Evolutionary conservation across 164 flowering plant genomes (phyloP), one percentile per base, ranked within the genome.

Genomic region (Kalanchoe fedtschenkoi): DNA sequence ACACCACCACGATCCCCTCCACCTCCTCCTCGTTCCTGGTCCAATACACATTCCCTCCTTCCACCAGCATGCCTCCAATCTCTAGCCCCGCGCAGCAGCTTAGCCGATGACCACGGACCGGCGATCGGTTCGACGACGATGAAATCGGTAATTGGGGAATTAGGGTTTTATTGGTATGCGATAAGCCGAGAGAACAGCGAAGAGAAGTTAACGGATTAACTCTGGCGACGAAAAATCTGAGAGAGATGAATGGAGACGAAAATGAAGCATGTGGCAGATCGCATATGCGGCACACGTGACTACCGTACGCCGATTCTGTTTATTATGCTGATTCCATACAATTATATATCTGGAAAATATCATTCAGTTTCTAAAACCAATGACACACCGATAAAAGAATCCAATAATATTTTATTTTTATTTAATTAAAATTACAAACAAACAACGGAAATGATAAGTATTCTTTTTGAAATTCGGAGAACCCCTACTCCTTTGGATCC

Each of bases 1-100:
- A 80, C 11, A 80, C 32, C 58, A 77, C 81, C 7, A 73, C 83
- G 10, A 81, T 68, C 13, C 88, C 88, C 22, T 70, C 68, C 14
- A 54, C 67, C 22, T 54, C 67, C 16, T 63, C 39, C 17, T 21
- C 17, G 14, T 44, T 63, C 13, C 75, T 64, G 38, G n/a, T 76
- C 83, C 87, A 78, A 47, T 72, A 74, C 5, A 78, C 56, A 10
- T 32, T 51, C 32, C 56, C 56, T 51, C 56, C 56, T 5, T 51
- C 32, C 15, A 51, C 56, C 32, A 51, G 26, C 56, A 51, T 51
- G 24, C 14, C 56, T 51, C 51, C n/a, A n/a, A n/a, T n/a, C n/a
- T n/a, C n/a, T n/a, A n/a, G n/a, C n/a, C n/a, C n/a, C 51, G 24
- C 51, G 22, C 51, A 44, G 51, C 51, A n/a, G 21, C 10, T 44